Evolutionary conservation across 23 red algal genomes (phyloP), one percentile per base, ranked within the genome.

Genomic region (Gracilaria caudata): DNA sequence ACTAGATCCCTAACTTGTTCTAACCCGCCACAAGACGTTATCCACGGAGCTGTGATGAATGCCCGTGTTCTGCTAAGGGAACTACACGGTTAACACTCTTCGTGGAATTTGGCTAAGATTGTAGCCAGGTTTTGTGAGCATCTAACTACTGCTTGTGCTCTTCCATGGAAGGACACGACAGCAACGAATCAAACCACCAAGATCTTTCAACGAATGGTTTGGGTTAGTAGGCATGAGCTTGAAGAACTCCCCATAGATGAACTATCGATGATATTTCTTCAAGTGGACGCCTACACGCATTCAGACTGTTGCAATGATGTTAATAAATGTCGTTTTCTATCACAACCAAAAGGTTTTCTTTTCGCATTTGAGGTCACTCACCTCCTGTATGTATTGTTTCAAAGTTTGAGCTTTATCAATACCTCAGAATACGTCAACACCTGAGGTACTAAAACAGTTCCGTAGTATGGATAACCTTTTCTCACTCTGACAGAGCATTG

Each of bases 1-100:
- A 75, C 70, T 75, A 49, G 70, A 75, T 75, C 70, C 70, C 70
- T 75, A 75, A 75, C 70, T 75, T 75, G 70, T 75, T 75, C 43
- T 49, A 75, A 75, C 70, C 70, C 70, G 70, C 70, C 70, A 75
- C 70, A 75, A 75, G 70, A 75, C 37, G 19, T 49, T 46, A 46
- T 75, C 70, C 70, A 49, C 43, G 70, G 70, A 47, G 70, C 70
- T 75, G 70, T 75, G 70, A 75, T 75, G 70, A 75, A 75, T 75
- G 70, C 21, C 70, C 70, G 43, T 75, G 37, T 43, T 75, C 43
- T 49, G 33, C 39, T 11, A 49, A 39, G 2, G 21, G 43, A 75
- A 75, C 70, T 75, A 75, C 32, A 49, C 43, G 70, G 70, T 33
- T 75, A 75, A 75, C 70, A 75, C 70, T 75, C 70, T 75, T 75